A percentile compares a stretch with the other conserved stretches of the same genome.
Evolutionary conservation across 345 rosid species (phyloP).

Genomic region (Euphorbia peplus): DNA sequence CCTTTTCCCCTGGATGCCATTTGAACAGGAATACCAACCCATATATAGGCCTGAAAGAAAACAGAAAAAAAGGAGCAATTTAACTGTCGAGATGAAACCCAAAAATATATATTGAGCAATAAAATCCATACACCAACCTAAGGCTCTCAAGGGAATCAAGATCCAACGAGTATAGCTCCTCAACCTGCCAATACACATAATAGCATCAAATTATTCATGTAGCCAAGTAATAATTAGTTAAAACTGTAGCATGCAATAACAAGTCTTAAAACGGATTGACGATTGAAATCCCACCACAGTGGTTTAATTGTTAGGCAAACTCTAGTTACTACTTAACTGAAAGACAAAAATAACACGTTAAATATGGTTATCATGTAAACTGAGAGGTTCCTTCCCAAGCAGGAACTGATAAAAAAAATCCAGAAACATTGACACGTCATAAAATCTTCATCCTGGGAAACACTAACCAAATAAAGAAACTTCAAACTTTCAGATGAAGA

Average conservation of each 20-base stretch:
- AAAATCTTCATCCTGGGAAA: not conserved
- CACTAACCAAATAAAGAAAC: not conserved
- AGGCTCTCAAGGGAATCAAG: conserved; percentile 79
- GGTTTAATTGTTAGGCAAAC: not conserved
- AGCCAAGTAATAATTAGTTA: not conserved
- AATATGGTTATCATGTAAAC: not conserved
- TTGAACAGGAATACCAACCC: conserved; percentile 97
- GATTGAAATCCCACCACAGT: not conserved
- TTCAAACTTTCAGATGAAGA: not conserved
- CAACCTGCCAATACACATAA: conserved; percentile 59
- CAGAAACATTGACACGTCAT: not conserved
- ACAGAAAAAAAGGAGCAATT: not conserved
- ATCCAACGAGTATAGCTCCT: conserved; percentile 90
- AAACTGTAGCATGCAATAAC: not conserved
- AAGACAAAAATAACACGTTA: not conserved
- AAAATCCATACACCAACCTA: conserved; percentile 44
- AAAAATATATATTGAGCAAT: not conserved
- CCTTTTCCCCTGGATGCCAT: conserved; percentile 92
- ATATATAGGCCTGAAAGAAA: conserved; percentile 67
- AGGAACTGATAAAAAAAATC: not conserved
- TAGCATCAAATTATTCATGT: not conserved
- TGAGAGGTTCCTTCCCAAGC: not conserved
- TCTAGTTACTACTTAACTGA: not conserved
- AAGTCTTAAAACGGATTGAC: not conserved
- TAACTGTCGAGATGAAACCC: not conserved